These are phyloP conservation scores for Neckera pumila DNA, from an alignment of 225 moss, liverwort and hornwort genomes.

Conservation along the genomic window DNA sequence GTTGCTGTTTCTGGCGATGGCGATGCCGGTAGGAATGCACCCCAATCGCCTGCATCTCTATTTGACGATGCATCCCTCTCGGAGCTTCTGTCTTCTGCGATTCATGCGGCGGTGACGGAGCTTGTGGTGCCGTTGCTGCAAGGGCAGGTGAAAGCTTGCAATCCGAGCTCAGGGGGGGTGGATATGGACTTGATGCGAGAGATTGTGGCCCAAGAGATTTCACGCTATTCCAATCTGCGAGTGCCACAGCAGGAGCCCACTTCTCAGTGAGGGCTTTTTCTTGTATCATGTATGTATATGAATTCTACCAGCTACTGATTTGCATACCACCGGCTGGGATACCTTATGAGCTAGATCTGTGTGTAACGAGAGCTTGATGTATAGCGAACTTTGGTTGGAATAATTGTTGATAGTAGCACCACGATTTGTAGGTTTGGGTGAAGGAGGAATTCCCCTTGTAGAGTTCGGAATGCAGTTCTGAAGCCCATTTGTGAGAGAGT, in stretches of 20 bases:
- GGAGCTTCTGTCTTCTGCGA: constrained; percentile 54
- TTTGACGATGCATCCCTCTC: background rate
- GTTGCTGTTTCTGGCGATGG: background rate
- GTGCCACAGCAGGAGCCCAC: background rate
- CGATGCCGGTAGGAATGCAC: background rate
- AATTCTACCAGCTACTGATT: background rate
- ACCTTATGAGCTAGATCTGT: background rate
- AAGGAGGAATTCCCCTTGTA: background rate
- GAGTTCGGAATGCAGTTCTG: background rate
- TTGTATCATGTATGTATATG: background rate
- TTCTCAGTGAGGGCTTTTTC: background rate
- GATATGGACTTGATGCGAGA: constrained; percentile 58
- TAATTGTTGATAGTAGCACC: background rate
- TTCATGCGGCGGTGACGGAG: constrained; percentile 61
- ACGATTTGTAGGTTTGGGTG: background rate
- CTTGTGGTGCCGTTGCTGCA: constrained; percentile 62
- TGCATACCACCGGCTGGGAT: background rate
- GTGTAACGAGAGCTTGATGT: background rate
- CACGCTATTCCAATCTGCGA: constrained; percentile 21
- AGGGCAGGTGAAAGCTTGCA: constrained; percentile 8
- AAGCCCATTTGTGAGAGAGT: background rate
- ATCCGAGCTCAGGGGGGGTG: constrained; percentile 10
- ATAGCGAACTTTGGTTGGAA: background rate
- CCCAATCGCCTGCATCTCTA: background rate
- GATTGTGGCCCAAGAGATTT: constrained; percentile 64